A percentile compares a stretch with the other conserved stretches of the same genome.
These are phyloP conservation scores for Grosmannia huntii DNA, from an alignment of 2,329 filamentous ascomycete species.

Conservation along the genomic window DNA sequence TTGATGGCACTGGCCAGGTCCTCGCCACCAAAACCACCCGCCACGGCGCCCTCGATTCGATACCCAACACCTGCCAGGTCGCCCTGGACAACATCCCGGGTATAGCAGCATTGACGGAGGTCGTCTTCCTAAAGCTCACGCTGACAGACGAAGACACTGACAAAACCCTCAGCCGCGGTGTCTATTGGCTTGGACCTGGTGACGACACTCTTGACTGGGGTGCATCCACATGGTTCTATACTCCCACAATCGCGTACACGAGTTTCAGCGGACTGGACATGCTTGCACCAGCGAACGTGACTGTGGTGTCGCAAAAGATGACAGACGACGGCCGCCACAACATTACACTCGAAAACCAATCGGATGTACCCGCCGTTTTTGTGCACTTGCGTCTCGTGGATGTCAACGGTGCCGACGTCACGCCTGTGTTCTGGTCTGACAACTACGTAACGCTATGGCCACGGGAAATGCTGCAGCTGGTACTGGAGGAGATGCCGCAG, in stretches of 20 bases:
- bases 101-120: constrained; percentile 20
- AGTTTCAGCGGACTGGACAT: constrained; percentile 16
- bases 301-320: neutral
- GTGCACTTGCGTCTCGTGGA: constrained; percentile 38
- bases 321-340: neutral
- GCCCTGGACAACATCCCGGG: constrained; percentile 21
- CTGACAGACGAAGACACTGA: constrained; percentile 19
- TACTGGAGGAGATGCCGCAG: constrained; percentile 14
- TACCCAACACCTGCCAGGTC: constrained; percentile 31
- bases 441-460: constrained; percentile 53
- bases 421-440: constrained; percentile 44
- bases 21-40: constrained; percentile 17
- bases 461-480: constrained; percentile 32
- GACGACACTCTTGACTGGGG: constrained; percentile 41
- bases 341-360: constrained; percentile 34
- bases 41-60: neutral
- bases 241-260: constrained; percentile 38
- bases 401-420: constrained; percentile 27
- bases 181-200: constrained; percentile 42
- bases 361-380: constrained; percentile 43
- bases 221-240: constrained; percentile 44
- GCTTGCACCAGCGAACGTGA: neutral
- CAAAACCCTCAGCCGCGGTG: constrained; percentile 36
- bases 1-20: constrained; percentile 32
- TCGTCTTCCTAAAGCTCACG: constrained; percentile 37